Evolutionary conservation across 1,139 yeast genomes (phyloP), one percentile per base, ranked within the genome.

Genomic region (Barnettozyma hawaiiensis): DNA sequence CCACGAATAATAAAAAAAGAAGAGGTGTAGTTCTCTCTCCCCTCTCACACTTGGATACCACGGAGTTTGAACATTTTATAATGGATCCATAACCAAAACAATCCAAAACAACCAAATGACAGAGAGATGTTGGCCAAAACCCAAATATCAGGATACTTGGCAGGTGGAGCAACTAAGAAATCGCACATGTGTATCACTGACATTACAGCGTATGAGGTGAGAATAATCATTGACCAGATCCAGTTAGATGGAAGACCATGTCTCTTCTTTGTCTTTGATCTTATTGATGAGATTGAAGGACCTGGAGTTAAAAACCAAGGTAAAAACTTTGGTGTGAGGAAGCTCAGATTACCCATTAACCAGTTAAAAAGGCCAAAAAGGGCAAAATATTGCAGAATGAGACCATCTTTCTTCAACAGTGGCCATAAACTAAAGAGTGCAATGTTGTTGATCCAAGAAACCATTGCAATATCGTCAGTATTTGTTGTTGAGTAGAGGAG

Each of bases 371-470:
- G 60, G 6, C 78, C 60, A 16, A 76, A 66, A 44, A 79, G 64
- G 7, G 78, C 79, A 40, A 71, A 63, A 60, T 85, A 90, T 61
- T 92, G 98, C 45, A 90, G 66, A 0, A 63, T 63, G 33, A 92
- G 70, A 1, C 77, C 81, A 55, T 94, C 98, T 50, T 79, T 79
- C 51, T 79, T 77, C 52, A 94, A 68, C 43, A 94, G 66, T 1
- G 99, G 98, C 76, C 85, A 89, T 67, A 94, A 66, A 41, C 96
- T 85, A 63, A 89, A 92, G 27, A 81, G 66, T 1, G 94, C 87
- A 12, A 87, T 75, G 57, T 90, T 92, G 58, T 81, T 82, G 47
- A 90, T 78, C 97, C 97, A 90, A 47, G 82, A 80, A 4, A 85
- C 78, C 64, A 87, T 76, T 3, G 94, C 78, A 16, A 81, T 72